Evolutionary conservation across 495 filamentous ascomycete species (phyloP), one percentile per base, ranked within the genome.

Genomic region (Aspergillus kassunensis): DNA sequence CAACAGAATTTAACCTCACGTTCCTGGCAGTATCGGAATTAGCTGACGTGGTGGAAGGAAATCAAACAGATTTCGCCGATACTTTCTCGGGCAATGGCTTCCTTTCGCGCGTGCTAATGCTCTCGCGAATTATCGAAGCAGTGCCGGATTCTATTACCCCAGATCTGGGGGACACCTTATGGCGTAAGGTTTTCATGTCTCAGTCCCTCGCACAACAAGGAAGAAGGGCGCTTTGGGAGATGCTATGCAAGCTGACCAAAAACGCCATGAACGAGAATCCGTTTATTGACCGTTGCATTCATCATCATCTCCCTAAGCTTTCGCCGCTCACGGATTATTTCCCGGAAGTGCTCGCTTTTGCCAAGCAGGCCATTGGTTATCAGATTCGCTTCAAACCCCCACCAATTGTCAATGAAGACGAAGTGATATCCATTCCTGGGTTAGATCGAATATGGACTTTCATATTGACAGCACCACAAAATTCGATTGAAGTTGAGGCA

Each of bases 391-490:
- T 74, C 57, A 64, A 72, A 18, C 68, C 71, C 4, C 65, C 69
- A 8, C 51, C 62, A 4, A 48, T 63, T 20, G 67, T 66, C 4
- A 62, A 57, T 10, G 78, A 76, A 29, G 64, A 77, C 51, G 69
- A 74, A 24, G 62, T 77, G 6, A 69, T 83, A 18, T 60, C 73
- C 12, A 76, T 86, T 44, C 72, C 78, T 15, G 87, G 85, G 8
- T 76, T 88, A 43, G 88, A 93, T 45, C 77, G 89, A 35, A 73
- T 97, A 41, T 97, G 92, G 92, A 81, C 80, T 13, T 83, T 96
- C 60, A 83, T 92, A 15, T 62, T 96, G 41, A 83, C 77, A 16
- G 84, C 88, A 11, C 83, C 82, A 3, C 71, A 76, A n/a, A 77
- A 79, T 37, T 84, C 80, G 0, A 84, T 95, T 41, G 90, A 89